A percentile compares a stretch with the other conserved stretches of the same genome.
phyloP scores from a whole-genome alignment of 169 alveolate genomes.

The Eimeria necatrix region DNA sequence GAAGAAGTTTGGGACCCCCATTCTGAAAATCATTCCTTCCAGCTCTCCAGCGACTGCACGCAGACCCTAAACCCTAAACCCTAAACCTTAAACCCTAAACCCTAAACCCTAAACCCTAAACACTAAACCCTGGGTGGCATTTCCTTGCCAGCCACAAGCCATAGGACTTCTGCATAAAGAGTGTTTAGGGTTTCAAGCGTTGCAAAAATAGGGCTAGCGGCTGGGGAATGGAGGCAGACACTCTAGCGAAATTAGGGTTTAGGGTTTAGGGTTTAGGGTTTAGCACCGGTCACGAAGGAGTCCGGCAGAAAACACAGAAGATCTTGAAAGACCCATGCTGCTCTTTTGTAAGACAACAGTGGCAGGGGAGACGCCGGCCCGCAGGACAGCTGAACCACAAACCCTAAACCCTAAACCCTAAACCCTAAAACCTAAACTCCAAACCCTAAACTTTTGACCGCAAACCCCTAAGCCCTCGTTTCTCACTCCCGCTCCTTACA shows the following conservation, averaged over 20 bases:
- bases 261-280: conserved; percentile 43
- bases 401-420: not conserved
- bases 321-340: conserved; percentile 94
- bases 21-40: not conserved
- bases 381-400: conserved; percentile 89
- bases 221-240: conserved; percentile 94
- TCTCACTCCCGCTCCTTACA: too few relatives aligned
- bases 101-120: not conserved
- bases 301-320: conserved; percentile 72
- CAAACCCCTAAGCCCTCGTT: too few relatives aligned
- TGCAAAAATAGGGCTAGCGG: too few relatives aligned
- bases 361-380: conserved; percentile 94
- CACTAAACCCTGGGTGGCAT: not conserved
- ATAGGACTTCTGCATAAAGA: not conserved
- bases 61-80: conserved; percentile 40
- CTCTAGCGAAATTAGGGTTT: not conserved
- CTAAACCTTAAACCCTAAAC: conserved; percentile 21
- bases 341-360: conserved; percentile 91
- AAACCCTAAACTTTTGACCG: not conserved
- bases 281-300: not conserved
- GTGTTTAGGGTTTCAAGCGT: conserved; percentile 87
- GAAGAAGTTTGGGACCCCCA: not conserved
- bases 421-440: not conserved
- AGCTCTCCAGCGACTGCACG: not conserved
- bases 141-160: not conserved